These are phyloP conservation scores for Fomes fomentarius DNA, from an alignment of 1,284 basidiomycete species.

Conservation along the genomic window DNA sequence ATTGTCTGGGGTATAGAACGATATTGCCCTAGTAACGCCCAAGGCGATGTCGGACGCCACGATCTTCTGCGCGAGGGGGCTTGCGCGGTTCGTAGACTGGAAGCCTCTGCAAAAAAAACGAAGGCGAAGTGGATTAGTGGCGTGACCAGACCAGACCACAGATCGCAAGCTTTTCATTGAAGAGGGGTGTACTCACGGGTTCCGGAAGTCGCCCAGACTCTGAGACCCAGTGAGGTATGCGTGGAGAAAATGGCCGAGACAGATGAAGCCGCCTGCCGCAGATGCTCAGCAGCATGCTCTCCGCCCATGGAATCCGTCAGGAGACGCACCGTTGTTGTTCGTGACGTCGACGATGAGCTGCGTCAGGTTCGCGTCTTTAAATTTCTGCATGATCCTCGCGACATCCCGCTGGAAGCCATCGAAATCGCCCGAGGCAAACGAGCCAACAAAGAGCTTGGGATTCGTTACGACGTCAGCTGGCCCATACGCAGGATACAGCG, in stretches of 20 bases:
- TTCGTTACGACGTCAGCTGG: too few species aligned
- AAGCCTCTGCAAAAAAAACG: constrained; percentile 45
- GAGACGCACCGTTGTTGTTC: constrained; percentile 56
- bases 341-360: constrained; percentile 61
- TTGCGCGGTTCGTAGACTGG: constrained; percentile 54
- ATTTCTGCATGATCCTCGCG: constrained; percentile 46
- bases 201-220: constrained; percentile 39
- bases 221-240: constrained; percentile 54
- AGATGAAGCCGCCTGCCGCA: constrained; percentile 56
- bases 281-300: neutral
- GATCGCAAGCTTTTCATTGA: too few species aligned
- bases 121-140: too few species aligned
- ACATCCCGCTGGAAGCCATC: constrained; percentile 57
- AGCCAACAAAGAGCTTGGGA: constrained; percentile 61
- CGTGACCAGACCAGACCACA: too few species aligned
- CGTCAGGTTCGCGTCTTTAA: constrained; percentile 51
- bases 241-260: constrained; percentile 63
- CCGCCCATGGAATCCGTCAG: neutral
- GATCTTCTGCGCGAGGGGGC: constrained; percentile 59
- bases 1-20: constrained; percentile 53
- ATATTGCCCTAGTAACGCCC: constrained; percentile 37
- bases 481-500: too few species aligned
- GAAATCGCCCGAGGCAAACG: constrained; percentile 53
- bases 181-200: constrained; percentile 45
- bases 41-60: constrained; percentile 52